Evolutionary conservation across 2,329 filamentous ascomycete genomes (phyloP), one percentile per base, ranked within the genome.

Genomic region (Ascochyta pisi): DNA sequence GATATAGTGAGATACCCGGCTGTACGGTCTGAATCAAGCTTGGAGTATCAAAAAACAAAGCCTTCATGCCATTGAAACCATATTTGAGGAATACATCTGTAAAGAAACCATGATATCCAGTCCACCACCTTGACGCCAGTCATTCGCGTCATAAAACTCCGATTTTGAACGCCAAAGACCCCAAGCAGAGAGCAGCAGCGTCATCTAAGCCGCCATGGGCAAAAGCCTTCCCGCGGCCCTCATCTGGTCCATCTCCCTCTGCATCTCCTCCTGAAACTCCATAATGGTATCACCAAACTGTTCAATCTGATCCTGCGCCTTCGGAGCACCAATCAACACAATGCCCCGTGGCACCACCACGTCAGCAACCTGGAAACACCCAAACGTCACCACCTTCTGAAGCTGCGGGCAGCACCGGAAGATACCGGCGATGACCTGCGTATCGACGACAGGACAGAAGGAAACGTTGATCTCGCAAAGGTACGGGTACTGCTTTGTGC

Each of bases 391-490:
- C 26, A 88, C 68, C 71, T 86, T 84, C 55, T 76, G 76, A 37
- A 86, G 68, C 10, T 70, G 83, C 0, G 88, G 88, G 60, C 88
- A 90, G 45, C 80, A 78, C 19, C 83, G 80, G 75, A 90, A 90
- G 53, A 90, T 84, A 54, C 78, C 80, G 0, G 84, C 85, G 3
- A 90, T 78, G 1, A 90, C 77, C 48, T 84, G 82, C 62, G 90
- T 88, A 16, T 86, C 87, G 5, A 90, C 84, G 27, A 84, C 78
- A 52, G 87, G 85, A 63, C 87, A 89, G 73, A 96, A 96, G 49
- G 88, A 90, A 39, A 95, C 79, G 71, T 96, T 92, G 39, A 96
- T 79, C 54, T 89, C 84, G 57, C 80, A 79, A 31, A 98, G 80
- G 10, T 86, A 80, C 0, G 89, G 86, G 64, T 96, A 97, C 22